A percentile compares a stretch with the other conserved stretches of the same genome.
Conservation (phyloP, 305 asterid species). For the Ajuga reptans region DNA sequence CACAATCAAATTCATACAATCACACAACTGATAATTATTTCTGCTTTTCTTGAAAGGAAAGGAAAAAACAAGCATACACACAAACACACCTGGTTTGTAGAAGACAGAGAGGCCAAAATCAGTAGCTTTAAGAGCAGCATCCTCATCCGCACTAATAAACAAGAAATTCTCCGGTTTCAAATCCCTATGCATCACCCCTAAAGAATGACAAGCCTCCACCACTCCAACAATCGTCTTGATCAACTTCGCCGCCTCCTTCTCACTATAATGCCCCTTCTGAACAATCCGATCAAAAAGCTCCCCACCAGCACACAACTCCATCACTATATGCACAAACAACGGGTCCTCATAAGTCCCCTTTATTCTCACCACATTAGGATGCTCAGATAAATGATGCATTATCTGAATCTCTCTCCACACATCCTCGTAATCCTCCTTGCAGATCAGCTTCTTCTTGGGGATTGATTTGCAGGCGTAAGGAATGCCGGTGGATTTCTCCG, state of each 20-base stretch:
- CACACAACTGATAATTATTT: not conserved
- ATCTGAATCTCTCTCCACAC: constrained; percentile 97
- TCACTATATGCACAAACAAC: constrained; percentile 68
- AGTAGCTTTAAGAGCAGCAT: constrained; percentile 81
- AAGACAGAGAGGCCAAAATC: constrained; percentile 94
- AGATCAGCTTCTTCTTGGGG: constrained; percentile 78
- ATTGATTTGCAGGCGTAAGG: constrained; percentile 83
- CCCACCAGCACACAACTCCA: constrained; percentile 93
- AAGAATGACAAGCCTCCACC: constrained; percentile 83
- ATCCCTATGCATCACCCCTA: constrained; percentile 88
- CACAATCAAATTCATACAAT: not conserved
- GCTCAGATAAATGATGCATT: constrained; percentile 91
- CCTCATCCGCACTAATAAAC: constrained; percentile 58
- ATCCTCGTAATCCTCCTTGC: constrained; percentile 73
- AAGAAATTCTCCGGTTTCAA: constrained; percentile 93
- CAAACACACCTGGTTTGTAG: constrained; percentile 63
- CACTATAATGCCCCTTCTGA: constrained; percentile 81
- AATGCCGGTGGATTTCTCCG: constrained; percentile 51
- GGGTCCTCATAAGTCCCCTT: constrained; percentile 83
- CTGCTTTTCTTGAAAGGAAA: not conserved
- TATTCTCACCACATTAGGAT: constrained; percentile 80
- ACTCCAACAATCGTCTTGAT: constrained; percentile 81
- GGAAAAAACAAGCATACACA: not conserved
- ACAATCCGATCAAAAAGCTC: constrained; percentile 93
- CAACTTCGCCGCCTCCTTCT: constrained; percentile 73